Evolutionary conservation across 495 filamentous ascomycete genomes (phyloP).

Genomic region (Annulohypoxylon maeteangense): DNA sequence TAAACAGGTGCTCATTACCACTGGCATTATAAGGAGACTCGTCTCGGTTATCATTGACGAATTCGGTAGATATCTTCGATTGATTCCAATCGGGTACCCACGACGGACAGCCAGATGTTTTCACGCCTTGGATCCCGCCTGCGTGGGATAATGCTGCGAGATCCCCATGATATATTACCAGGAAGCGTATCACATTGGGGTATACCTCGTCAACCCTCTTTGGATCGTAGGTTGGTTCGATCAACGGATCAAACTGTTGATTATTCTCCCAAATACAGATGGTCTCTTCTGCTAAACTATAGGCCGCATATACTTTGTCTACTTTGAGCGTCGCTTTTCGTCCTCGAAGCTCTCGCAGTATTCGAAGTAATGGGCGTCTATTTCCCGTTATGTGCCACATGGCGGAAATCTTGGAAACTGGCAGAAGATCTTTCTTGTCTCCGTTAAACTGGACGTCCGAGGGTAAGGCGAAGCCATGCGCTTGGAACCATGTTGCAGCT

Average conservation of each 20-base stretch:
- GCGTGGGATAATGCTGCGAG: conserved; percentile 32
- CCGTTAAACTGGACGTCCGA: conserved; percentile 13
- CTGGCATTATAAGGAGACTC: conserved; percentile 18
- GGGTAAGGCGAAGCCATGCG: conserved; percentile 30
- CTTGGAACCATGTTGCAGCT: conserved; percentile 30
- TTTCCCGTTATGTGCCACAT: conserved; percentile 33
- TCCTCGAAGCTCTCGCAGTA: conserved; percentile 29
- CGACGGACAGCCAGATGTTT: conserved; percentile 22
- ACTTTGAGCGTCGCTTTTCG: conserved; percentile 28
- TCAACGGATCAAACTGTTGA: conserved; percentile 23
- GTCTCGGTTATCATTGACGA: conserved; percentile 10
- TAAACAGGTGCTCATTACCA: conserved; percentile 14
- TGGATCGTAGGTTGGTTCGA: conserved; percentile 30
- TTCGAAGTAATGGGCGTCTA: conserved; percentile 29
- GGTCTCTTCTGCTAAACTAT: conserved; percentile 35
- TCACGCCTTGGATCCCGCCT: conserved; percentile 26
- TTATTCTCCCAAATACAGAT: conserved; percentile 1
- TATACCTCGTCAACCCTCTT: conserved; percentile 15
- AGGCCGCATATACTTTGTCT: conserved; percentile 36
- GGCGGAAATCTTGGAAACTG: conserved; percentile 23
- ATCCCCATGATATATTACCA: conserved; percentile 31
- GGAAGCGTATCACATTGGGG: conserved; percentile 23
- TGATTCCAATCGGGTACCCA: conserved; percentile 38
- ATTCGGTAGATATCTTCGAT: conserved; percentile 23
- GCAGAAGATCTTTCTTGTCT: conserved; percentile 22